Evolutionary conservation across 257 asterid genomes (phyloP).

Genomic region (Marsdenia floribunda): DNA sequence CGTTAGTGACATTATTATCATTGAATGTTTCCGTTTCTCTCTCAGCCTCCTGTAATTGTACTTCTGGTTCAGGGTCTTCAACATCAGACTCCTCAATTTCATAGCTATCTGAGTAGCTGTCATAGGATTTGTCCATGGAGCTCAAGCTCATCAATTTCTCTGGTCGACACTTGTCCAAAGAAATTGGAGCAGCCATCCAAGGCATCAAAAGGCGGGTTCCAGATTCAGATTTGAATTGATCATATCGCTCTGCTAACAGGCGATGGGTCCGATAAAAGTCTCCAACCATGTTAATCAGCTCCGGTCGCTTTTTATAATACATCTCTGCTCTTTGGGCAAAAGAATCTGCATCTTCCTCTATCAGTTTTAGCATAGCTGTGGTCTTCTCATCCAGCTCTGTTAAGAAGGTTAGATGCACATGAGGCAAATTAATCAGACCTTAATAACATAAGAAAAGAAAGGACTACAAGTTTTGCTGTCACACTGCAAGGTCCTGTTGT

Average conservation of each 20-base stretch:
- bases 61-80: slow-evolving; percentile 68
- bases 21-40: slow-evolving; percentile 16
- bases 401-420: not conserved
- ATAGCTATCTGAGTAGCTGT: slow-evolving; percentile 71
- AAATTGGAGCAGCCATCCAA: slow-evolving; percentile 47
- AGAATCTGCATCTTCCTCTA: slow-evolving; percentile 87
- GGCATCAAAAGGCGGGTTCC: slow-evolving; percentile 45
- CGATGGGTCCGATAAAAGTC: slow-evolving; percentile 76
- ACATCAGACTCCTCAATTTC: slow-evolving; percentile 67
- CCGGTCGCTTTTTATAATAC: slow-evolving; percentile 85
- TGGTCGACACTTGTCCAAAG: slow-evolving; percentile 39
- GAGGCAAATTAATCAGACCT: not conserved
- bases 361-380: slow-evolving; percentile 54
- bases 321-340: slow-evolving; percentile 86
- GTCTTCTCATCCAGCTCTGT: slow-evolving; percentile 73
- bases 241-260: slow-evolving; percentile 63
- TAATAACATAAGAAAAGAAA: not conserved
- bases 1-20: slow-evolving; percentile 19
- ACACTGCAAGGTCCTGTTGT: not conserved
- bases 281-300: slow-evolving; percentile 71
- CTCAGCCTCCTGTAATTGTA: not conserved
- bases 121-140: slow-evolving; percentile 47
- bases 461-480: not conserved
- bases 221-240: slow-evolving; percentile 54
- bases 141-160: slow-evolving; percentile 37